A percentile compares a stretch with the other conserved stretches of the same genome.
These are phyloP conservation scores for Neonothopanus nambi DNA, from an alignment of 1,284 basidiomycete species.

Conservation along the genomic window DNA sequence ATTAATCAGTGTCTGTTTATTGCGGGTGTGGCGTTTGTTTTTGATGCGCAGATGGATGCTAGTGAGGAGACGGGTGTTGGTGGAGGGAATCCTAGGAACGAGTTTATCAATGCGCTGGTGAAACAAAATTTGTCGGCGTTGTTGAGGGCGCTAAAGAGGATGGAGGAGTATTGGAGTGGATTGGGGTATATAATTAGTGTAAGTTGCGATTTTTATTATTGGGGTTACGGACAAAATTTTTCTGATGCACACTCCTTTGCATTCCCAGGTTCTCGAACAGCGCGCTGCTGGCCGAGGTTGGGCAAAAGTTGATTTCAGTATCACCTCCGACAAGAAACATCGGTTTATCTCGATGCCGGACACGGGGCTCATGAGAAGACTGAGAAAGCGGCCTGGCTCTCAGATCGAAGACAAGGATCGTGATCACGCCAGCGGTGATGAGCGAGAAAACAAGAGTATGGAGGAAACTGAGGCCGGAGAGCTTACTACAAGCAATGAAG, in stretches of 20 bases:
- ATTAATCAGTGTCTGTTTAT: slow-evolving; percentile 31
- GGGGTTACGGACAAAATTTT: too few relatives aligned
- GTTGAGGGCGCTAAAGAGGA: slow-evolving; percentile 31
- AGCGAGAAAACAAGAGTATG: too few relatives aligned
- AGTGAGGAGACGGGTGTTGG: not conserved
- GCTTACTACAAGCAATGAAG: too few relatives aligned
- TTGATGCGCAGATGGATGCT: not conserved
- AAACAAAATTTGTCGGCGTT: slow-evolving; percentile 34
- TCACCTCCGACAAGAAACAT: slow-evolving; percentile 16
- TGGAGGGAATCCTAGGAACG: not conserved
- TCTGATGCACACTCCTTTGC: too few relatives aligned
- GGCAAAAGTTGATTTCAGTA: slow-evolving; percentile 3
- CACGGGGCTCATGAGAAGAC: slow-evolving; percentile 35
- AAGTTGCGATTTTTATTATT: slow-evolving; percentile 20
- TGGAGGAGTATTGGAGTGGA: slow-evolving; percentile 41
- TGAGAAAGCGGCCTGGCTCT: slow-evolving; percentile 18
- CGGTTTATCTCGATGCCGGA: slow-evolving; percentile 39
- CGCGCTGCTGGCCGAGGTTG: slow-evolving; percentile 1
- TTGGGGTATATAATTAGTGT: slow-evolving; percentile 31
- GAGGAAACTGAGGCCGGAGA: too few relatives aligned
- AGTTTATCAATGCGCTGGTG: slow-evolving; percentile 35
- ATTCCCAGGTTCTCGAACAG: not conserved
- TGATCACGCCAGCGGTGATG: too few relatives aligned
- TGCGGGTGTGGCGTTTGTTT: not conserved
- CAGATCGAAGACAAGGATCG: too few relatives aligned